Conservation (phyloP, 2,329 filamentous ascomycete species). For the Aspergillus caelatus region DNA sequence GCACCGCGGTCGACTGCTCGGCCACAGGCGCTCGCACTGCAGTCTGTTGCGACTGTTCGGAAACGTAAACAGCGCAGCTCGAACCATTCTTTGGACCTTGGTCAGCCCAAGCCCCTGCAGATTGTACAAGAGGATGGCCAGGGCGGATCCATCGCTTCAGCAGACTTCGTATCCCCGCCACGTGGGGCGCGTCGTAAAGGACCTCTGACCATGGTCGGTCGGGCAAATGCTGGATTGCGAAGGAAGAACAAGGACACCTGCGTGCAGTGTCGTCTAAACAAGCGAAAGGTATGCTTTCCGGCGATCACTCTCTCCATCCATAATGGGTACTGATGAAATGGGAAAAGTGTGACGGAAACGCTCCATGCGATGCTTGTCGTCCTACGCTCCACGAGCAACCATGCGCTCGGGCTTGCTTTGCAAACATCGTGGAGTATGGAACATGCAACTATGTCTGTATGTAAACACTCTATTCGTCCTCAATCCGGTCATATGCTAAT, state of each 20-base stretch:
- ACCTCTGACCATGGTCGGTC: constrained; percentile 41
- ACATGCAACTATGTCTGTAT: constrained; percentile 52
- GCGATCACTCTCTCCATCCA: not conserved
- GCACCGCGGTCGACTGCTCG: constrained; percentile 28
- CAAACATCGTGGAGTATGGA: constrained; percentile 47
- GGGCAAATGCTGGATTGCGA: constrained; percentile 45
- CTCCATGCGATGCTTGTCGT: constrained; percentile 46
- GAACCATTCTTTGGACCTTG: constrained; percentile 32
- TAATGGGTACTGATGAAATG: constrained; percentile 15
- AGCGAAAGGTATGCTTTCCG: constrained; percentile 42
- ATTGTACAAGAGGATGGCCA: constrained; percentile 49
- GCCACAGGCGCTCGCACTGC: constrained; percentile 35
- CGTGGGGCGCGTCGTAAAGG: constrained; percentile 48
- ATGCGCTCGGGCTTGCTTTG: constrained; percentile 48
- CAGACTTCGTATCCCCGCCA: constrained; percentile 45
- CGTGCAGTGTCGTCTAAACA: constrained; percentile 48
- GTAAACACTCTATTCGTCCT: constrained; percentile 8
- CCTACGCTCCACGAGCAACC: constrained; percentile 47
- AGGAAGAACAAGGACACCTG: constrained; percentile 50
- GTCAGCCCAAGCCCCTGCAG: constrained; percentile 38
- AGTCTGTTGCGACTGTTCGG: constrained; percentile 34
- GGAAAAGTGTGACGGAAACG: constrained; percentile 43
- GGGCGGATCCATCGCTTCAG: constrained; percentile 45
- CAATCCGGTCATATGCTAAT: constrained; percentile 20
- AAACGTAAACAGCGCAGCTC: constrained; percentile 40